Base-by-base conservation (phyloP, 2,329 filamentous ascomycete genomes). In the Curvularia hawaiiensis region DNA sequence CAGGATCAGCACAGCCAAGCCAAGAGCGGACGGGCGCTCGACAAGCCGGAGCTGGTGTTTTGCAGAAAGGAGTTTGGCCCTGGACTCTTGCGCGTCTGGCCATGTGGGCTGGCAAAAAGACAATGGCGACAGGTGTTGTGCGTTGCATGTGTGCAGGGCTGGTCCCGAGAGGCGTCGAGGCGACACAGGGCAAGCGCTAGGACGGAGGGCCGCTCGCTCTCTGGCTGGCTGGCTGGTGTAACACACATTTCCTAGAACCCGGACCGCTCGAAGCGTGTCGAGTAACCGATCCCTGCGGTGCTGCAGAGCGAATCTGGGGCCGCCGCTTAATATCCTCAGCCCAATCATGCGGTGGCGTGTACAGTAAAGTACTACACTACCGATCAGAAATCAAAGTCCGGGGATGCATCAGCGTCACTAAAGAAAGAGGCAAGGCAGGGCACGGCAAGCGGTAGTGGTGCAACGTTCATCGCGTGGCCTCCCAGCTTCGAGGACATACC, bases 251-350 rank as follows among this genome's bases (percentile, higher is more conserved):
- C 61, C 61, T 49, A 33, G 44, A 58, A 59, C 53, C 59, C 59
- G 58, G 56, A 59, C 48, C 56, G 58, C 55, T 56, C 51, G 52
- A 47, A 58, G 63, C 43, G 57, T 55, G 43, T 63, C 61, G 40
- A 59, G 50, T 52, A 55, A 58, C 68, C 65, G 59, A 68, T 65
- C 62, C 68, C 60, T 64, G 65, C 47, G 3, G 30, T 64, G 65
- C 47, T 51, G 47, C 45, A 46, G 44, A 46, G 56, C 54, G 58
- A 56, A 58, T 58, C 48, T 62, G 56, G 58, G 50, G 53, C 52
- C 60, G 63, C 63, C 62, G 63, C 60, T 64, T 70, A 64, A 65
- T 62, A 40, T 55, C 46, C 41, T n/a, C 48, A 44, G 47, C 51
- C 63, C 61, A 68, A 67, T 66, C 35, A 50, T 30, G 44, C 30